phyloP scores from a whole-genome alignment of 352 stramenopile genomes.

The Phytophthora agathidicida region DNA sequence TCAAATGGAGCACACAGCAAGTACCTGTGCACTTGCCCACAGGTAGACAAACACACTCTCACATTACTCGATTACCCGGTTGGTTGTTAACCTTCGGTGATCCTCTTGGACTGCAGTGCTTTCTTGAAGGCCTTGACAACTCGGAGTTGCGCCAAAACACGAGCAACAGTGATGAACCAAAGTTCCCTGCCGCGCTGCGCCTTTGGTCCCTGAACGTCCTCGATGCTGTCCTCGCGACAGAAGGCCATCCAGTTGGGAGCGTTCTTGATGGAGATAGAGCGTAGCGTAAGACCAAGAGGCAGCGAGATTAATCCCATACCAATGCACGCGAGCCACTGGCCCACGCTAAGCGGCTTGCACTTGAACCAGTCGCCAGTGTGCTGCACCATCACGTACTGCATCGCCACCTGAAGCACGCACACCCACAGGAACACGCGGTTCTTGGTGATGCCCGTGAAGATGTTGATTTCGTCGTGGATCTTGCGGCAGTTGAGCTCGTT shows the following conservation, averaged over 20 bases:
- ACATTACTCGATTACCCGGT: too few species aligned
- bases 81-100: too few species aligned
- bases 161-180: constrained; percentile 50
- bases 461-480: constrained; percentile 94
- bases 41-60: too few species aligned
- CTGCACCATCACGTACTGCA: constrained; percentile 94
- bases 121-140: constrained; percentile 68
- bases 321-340: constrained; percentile 59
- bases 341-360: constrained; percentile 39
- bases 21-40: too few species aligned
- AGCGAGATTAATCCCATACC: constrained; percentile 48
- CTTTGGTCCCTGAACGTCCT: constrained; percentile 33
- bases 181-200: constrained; percentile 47
- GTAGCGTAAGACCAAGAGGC: constrained; percentile 48
- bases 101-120: constrained; percentile 37
- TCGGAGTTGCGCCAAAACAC: constrained; percentile 57
- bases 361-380: constrained; percentile 78
- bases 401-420: constrained; percentile 80
- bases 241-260: constrained; percentile 55
- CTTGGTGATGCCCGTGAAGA: constrained; percentile 89
- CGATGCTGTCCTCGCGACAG: constrained; percentile 45
- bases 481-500: constrained; percentile 62
- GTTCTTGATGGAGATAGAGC: constrained; percentile 53
- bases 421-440: constrained; percentile 94
- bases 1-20: too few species aligned